Evolutionary conservation across 805 yeast species (phyloP).

Genomic region (Myxozyma melibiosi): DNA sequence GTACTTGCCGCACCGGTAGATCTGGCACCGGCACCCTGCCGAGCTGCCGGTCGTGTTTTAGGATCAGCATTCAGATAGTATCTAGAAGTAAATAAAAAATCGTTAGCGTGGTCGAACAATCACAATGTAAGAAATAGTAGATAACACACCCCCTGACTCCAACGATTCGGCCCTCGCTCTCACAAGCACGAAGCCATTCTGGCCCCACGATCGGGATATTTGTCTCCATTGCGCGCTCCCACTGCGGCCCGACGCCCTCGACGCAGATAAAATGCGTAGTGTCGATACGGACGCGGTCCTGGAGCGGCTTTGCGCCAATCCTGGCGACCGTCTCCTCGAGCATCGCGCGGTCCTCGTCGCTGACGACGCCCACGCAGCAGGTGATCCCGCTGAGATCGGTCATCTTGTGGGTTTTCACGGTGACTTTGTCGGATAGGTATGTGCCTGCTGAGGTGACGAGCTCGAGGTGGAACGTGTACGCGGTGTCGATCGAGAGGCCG

Average conservation of each 20-base stretch:
- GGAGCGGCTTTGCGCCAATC: slow-evolving; percentile 85
- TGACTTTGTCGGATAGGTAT: slow-evolving; percentile 65
- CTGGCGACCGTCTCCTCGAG: slow-evolving; percentile 61
- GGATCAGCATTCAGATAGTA: slow-evolving; percentile 48
- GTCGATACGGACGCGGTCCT: slow-evolving; percentile 73
- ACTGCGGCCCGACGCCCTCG: slow-evolving; percentile 69
- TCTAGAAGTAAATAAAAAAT: slow-evolving; percentile 28
- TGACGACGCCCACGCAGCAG: slow-evolving; percentile 74
- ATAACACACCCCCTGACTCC: slow-evolving; percentile 77
- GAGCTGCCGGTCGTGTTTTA: slow-evolving; percentile 35
- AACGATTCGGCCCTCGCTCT: slow-evolving; percentile 79
- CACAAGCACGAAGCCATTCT: slow-evolving; percentile 96
- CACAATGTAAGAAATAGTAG: neutral
- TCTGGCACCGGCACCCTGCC: neutral
- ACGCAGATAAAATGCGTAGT: slow-evolving; percentile 93
- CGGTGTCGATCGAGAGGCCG: slow-evolving; percentile 85
- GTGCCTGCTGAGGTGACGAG: slow-evolving; percentile 91
- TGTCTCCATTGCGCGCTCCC: slow-evolving; percentile 74
- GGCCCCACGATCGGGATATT: slow-evolving; percentile 95
- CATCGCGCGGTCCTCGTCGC: slow-evolving; percentile 57
- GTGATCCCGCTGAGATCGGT: slow-evolving; percentile 92
- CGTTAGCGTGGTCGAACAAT: neutral
- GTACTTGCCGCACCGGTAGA: neutral
- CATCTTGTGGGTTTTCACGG: slow-evolving; percentile 89
- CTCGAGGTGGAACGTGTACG: slow-evolving; percentile 75